phyloP scores from a whole-genome alignment of 75 land plant genomes.

The Cryptomeria japonica region DNA sequence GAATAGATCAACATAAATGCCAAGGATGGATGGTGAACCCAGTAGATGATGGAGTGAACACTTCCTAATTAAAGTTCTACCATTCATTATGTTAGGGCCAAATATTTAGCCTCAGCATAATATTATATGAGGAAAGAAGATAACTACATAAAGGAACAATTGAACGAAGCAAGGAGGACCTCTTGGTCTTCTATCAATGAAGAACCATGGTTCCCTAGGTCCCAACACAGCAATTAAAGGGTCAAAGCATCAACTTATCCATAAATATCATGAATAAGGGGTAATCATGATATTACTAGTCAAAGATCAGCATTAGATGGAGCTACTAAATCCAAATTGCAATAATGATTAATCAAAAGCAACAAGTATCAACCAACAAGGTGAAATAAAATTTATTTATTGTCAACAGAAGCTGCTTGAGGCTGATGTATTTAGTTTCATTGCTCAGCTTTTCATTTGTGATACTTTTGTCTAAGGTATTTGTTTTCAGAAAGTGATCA shows the following conservation, averaged over 20 bases:
- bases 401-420: not conserved
- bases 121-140: not conserved
- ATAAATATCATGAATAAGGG: not conserved
- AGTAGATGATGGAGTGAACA: not conserved
- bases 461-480: too few species aligned
- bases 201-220: not conserved
- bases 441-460: too few species aligned
- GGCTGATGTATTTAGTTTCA: not conserved
- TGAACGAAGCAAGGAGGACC: not conserved
- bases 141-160: not conserved
- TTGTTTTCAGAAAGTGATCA: not conserved
- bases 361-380: not conserved
- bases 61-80: not conserved
- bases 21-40: not conserved
- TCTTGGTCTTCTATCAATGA: not conserved
- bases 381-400: not conserved
- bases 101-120: not conserved
- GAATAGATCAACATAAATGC: too few species aligned
- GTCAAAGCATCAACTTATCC: not conserved
- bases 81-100: not conserved
- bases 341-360: not conserved
- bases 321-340: not conserved
- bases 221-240: not conserved
- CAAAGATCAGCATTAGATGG: not conserved
- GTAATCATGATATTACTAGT: not conserved